Evolutionary conservation across 768 basidiomycete genomes (phyloP), one percentile per base, ranked within the genome.

Genomic region (Hysterangium stoloniferum): DNA sequence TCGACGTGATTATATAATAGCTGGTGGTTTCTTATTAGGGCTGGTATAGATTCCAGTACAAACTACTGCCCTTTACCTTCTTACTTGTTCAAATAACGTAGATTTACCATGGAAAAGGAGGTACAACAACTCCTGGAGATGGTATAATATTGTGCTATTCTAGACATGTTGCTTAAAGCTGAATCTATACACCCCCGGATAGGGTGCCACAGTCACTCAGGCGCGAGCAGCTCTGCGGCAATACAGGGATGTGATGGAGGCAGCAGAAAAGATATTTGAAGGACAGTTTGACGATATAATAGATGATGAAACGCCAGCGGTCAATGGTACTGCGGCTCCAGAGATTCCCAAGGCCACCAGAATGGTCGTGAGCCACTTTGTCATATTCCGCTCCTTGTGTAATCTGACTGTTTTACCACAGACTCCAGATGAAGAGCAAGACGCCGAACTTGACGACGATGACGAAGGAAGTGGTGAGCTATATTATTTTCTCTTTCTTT

Each of bases 211-310:
- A 0, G 63, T 68, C 9, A 78, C 80, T 11, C 87, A 93, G 68
- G 93, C 94, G 34, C 78, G 78, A 58, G 87, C 85, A 27, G 93
- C 93, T 15, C 67, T 96, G 61, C 77, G 73, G 55, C 80, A 82
- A 59, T 77, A 86, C 62, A 86, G 80, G 55, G 92, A 97, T 73
- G 90, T 93, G 31, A 89, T 90, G 86, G 75, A 87, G 61, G 93
- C 93, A 12, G 91, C 92, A 2, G 91, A 91, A 64, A 75, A 75
- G 40, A 80, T 90, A 53, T 86, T 90, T 54, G 83, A 86, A 55
- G 93, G 93, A 11, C 80, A 84, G 56, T 92, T 88, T 59, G 85
- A 88, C 58, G 68, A 84, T 61, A 69, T 89, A n/a, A 66, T 59
- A n/a, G 71, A 69, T 31, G 66, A 62, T 17, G 20, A 31, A 27